These are phyloP conservation scores for Arctium minus DNA, from an alignment of 129 eudicot species.

Conservation along the genomic window DNA sequence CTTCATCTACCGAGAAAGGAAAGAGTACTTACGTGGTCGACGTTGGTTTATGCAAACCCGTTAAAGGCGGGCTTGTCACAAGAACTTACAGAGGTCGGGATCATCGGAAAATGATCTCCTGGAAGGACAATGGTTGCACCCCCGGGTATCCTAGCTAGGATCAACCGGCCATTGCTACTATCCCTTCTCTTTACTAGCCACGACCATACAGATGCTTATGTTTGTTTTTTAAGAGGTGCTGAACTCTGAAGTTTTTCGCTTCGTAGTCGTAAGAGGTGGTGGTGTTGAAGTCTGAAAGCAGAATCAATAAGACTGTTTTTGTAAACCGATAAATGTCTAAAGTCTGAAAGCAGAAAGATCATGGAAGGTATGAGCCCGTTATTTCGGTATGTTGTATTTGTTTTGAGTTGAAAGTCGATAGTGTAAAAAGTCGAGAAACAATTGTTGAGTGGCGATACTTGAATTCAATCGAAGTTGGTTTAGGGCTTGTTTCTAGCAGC, in stretches of 20 bases:
- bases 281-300: not conserved
- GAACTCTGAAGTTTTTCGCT: too few species aligned
- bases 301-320: not conserved
- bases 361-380: not conserved
- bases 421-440: not conserved
- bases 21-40: slow-evolving; percentile 54
- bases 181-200: too few species aligned
- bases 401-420: not conserved
- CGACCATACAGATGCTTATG: not conserved
- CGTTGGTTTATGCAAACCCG: slow-evolving; percentile 79
- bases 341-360: too few species aligned
- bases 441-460: not conserved
- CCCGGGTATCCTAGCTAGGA: slow-evolving; percentile 72
- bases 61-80: slow-evolving; percentile 55
- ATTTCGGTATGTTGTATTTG: not conserved
- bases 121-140: slow-evolving; percentile 75
- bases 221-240: not conserved
- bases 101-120: slow-evolving; percentile 86
- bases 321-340: too few species aligned
- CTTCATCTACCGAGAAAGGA: slow-evolving; percentile 40
- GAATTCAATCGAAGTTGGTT: too few species aligned
- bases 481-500: too few species aligned
- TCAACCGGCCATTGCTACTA: not conserved
- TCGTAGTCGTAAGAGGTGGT: not conserved
- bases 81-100: slow-evolving; percentile 87